phyloP scores from a whole-genome alignment of 805 yeast genomes.

The Torulaspora delbrueckii region DNA sequence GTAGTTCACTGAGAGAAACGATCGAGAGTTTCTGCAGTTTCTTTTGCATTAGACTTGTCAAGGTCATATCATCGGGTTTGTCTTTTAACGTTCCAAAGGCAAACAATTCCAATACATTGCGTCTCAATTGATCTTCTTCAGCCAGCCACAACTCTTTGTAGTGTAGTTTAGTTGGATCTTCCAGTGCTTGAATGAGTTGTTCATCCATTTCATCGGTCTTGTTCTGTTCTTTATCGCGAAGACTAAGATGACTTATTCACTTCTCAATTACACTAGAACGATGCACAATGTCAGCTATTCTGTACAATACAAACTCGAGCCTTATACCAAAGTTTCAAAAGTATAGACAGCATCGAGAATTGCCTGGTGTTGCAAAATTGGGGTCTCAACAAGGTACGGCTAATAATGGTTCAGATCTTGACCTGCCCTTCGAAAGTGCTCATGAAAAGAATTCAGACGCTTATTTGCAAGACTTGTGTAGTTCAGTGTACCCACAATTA shows the following conservation, averaged over 20 bases:
- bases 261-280: not conserved
- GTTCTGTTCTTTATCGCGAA: not conserved
- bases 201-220: not conserved
- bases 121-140: conserved; percentile 1
- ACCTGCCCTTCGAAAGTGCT: conserved; percentile 19
- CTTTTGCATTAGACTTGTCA: conserved; percentile 16
- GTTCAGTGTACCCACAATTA: conserved; percentile 23
- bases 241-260: not conserved
- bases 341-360: conserved; percentile 9
- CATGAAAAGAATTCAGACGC: conserved; percentile 20
- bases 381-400: not conserved
- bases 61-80: not conserved
- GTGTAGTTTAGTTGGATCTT: conserved; percentile 20
- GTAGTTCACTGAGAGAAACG: conserved; percentile 19
- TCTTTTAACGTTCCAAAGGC: conserved; percentile 29
- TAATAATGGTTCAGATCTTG: not conserved
- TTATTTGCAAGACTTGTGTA: conserved; percentile 27
- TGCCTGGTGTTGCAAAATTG: not conserved
- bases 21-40: conserved; percentile 26
- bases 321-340: conserved; percentile 28
- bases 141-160: conserved; percentile 29
- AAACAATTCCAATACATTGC: conserved; percentile 23
- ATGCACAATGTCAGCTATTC: conserved; percentile 15
- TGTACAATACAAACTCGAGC: conserved; percentile 31
- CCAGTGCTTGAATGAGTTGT: conserved; percentile 11